phyloP scores from a whole-genome alignment of 2,329 filamentous ascomycete species.

The Magnaporthiopsis rhizophila region DNA sequence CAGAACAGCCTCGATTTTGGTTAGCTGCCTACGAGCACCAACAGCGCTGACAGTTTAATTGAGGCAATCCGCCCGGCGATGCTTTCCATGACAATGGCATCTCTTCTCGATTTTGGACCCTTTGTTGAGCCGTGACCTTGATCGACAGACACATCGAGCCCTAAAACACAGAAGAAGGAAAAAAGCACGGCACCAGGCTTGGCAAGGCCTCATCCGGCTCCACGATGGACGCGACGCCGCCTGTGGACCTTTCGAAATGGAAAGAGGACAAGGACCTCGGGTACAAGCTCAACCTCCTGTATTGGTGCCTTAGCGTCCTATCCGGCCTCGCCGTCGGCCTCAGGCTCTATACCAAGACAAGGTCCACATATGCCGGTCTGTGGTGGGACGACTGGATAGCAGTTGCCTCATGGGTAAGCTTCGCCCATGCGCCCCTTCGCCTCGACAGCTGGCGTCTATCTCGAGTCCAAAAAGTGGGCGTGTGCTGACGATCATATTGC shows the following conservation, averaged over 20 bases:
- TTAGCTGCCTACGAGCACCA: neutral
- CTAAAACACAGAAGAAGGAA: neutral
- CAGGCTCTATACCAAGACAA: conserved; percentile 1
- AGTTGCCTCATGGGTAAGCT: neutral
- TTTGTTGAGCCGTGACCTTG: neutral
- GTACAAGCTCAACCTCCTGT: neutral
- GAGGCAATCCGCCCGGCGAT: neutral
- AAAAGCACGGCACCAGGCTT: neutral
- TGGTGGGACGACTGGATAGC: conserved; percentile 8
- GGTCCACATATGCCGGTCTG: neutral
- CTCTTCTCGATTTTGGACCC: neutral
- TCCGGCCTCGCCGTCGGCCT: neutral
- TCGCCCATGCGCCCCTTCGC: neutral
- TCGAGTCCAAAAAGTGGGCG: too few relatives aligned
- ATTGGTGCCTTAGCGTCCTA: neutral
- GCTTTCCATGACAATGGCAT: neutral
- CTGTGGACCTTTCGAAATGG: neutral
- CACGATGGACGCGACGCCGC: neutral
- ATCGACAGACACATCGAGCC: neutral
- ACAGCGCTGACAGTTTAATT: neutral
- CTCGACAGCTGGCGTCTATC: neutral
- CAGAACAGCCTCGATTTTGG: too few relatives aligned
- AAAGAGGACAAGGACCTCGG: neutral
- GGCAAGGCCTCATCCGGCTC: too few relatives aligned
- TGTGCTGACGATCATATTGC: neutral